Conservation (phyloP, 179 eudicot genomes). For the Drosera spatulata region DNA sequence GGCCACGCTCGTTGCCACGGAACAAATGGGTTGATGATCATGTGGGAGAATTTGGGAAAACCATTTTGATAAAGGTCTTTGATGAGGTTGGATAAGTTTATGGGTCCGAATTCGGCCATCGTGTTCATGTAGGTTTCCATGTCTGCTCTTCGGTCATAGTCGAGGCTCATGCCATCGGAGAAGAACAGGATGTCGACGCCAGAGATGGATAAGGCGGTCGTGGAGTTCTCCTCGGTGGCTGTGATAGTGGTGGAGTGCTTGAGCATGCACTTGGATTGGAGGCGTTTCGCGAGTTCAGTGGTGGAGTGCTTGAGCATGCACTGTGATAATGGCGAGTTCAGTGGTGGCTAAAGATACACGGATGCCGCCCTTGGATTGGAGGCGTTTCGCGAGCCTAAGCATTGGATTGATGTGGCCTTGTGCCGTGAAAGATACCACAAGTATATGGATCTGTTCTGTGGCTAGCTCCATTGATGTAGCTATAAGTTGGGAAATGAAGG, state of each 20-base stretch:
- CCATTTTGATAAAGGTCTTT: background rate
- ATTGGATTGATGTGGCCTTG: conserved; percentile 52
- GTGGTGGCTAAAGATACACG: conserved; percentile 35
- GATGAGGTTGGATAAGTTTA: conserved; percentile 18
- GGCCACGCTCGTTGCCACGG: conserved; percentile 38
- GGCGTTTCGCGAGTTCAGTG: conserved; percentile 21
- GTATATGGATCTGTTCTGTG: conserved; percentile 16
- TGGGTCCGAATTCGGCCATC: conserved; percentile 18
- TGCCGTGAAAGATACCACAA: conserved; percentile 30
- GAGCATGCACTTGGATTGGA: too few relatives aligned
- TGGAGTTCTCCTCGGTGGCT: background rate
- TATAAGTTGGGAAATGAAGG: too few relatives aligned
- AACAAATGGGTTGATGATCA: conserved; percentile 26
- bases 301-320: conserved; percentile 10
- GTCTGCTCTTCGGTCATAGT: conserved; percentile 19
- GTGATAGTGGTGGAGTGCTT: conserved; percentile 6
- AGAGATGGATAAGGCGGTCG: background rate
- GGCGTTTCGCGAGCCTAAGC: conserved; percentile 30
- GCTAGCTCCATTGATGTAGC: conserved; percentile 6
- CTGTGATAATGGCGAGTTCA: too few relatives aligned
- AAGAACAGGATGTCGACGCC: conserved; percentile 19
- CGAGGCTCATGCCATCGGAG: conserved; percentile 27
- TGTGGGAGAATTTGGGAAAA: conserved; percentile 15
- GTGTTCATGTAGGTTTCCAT: conserved; percentile 19
- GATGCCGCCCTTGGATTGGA: conserved; percentile 24